Evolutionary conservation across 805 yeast genomes (phyloP).

Genomic region (Candida quercuum): DNA sequence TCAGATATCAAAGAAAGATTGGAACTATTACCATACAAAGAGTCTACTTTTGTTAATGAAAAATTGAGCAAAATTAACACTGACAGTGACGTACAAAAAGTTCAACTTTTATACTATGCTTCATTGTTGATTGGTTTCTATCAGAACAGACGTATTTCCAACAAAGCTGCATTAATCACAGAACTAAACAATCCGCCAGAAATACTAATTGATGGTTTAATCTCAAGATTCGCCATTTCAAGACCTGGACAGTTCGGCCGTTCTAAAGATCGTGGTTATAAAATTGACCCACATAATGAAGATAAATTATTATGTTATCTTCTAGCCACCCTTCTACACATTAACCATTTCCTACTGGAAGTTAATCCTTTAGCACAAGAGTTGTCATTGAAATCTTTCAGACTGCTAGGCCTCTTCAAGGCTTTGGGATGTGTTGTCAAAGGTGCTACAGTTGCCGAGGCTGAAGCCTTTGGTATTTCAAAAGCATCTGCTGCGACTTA

Average conservation of each 20-base stretch:
- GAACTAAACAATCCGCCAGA: slow-evolving; percentile 71
- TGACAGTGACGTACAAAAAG: too few species aligned
- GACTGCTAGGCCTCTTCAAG: slow-evolving; percentile 60
- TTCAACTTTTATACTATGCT: slow-evolving; percentile 73
- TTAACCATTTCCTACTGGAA: slow-evolving; percentile 71
- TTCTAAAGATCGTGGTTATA: slow-evolving; percentile 69
- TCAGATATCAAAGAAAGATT: slow-evolving; percentile 55
- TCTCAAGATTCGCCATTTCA: slow-evolving; percentile 65
- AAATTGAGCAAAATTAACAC: too few species aligned
- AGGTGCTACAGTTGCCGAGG: slow-evolving; percentile 66
- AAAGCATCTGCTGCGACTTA: slow-evolving; percentile 54
- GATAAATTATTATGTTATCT: slow-evolving; percentile 81
- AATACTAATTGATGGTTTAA: slow-evolving; percentile 59
- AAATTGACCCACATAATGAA: slow-evolving; percentile 82
- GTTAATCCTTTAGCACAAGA: slow-evolving; percentile 81
- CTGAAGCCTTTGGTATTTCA: slow-evolving; percentile 66
- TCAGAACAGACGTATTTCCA: slow-evolving; percentile 59
- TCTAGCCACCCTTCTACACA: slow-evolving; percentile 64
- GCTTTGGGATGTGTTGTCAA: slow-evolving; percentile 80
- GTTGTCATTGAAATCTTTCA: slow-evolving; percentile 72
- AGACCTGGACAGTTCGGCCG: slow-evolving; percentile 64
- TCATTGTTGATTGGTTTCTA: slow-evolving; percentile 79
- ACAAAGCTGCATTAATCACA: slow-evolving; percentile 53
- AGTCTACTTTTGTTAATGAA: slow-evolving; percentile 33
- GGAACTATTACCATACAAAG: slow-evolving; percentile 43